Evolutionary conservation across 768 basidiomycete species (phyloP), one percentile per base, ranked within the genome.

Genomic region (Boletellus ananas): DNA sequence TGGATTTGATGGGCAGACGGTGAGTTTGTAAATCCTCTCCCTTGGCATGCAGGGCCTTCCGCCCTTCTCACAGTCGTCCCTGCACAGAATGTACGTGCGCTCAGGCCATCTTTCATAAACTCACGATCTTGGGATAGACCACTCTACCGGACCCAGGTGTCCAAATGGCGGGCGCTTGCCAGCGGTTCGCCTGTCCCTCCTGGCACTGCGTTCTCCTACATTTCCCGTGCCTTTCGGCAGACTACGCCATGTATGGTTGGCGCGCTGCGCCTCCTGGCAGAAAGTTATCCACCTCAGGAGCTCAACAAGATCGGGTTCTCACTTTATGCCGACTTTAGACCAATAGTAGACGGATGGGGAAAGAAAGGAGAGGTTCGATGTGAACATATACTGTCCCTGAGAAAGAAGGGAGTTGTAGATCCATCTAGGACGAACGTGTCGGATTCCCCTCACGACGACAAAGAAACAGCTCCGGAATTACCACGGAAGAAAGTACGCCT

Each of bases 321-420:
- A 17, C 73, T 98, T 37, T 98, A 97, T 64, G 79, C 83, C 21
- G 85, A 89, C 16, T 96, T 97, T 67, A 83, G 94, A 50, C 94
- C 94, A 10, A 74, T 75, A 12, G 84, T 83, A 0, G 81, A 81
- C 23, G 83, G 80, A 21, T 98, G 94, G 94, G 94, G 94, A 6
- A 80, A 85, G 64, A 78, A 80, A 49, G 88, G 84, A 3, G 83
- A 90, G 58, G 72, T 96, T 23, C 75, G 75, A 34, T 90, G 87
- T 60, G 74, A 75, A 36, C 80, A 62, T 29, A 86, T 98, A 43
- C 73, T 97, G 29, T 76, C 63, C 17, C 64, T 89, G 50, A 70
- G 83, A 43, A 76, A 74, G 58, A 60, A 61, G 40, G 55, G 33
- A 51, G 60, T 45, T 11, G 50, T 27, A 23, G 56, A 62, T 29